Evolutionary conservation across 306 rosid genomes (phyloP).

Genomic region (Cucumis hystrix): DNA sequence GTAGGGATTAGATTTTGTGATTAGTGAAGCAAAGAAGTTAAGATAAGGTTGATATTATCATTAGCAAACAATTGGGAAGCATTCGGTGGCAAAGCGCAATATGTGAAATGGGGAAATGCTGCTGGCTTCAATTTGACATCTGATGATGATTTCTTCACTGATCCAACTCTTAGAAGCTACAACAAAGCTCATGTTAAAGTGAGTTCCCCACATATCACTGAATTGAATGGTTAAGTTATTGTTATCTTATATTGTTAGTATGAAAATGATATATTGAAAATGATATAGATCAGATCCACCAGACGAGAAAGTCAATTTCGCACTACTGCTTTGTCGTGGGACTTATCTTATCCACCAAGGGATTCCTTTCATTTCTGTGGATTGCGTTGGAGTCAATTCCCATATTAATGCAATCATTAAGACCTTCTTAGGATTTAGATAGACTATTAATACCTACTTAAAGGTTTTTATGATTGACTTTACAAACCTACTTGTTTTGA

Average conservation of each 20-base stretch:
- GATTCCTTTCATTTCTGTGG: no score
- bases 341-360: no score
- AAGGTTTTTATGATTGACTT: no score
- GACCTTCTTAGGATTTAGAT: no score
- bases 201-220: constrained; percentile 12
- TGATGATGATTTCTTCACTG: constrained; percentile 80
- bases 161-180: constrained; percentile 64
- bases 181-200: constrained; percentile 82
- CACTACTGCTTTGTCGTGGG: no score
- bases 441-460: no score
- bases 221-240: background rate
- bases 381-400: no score
- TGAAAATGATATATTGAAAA: background rate
- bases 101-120: constrained; percentile 85
- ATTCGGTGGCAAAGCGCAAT: constrained; percentile 88
- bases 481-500: no score
- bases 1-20: constrained; percentile 85
- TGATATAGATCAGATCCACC: no score
- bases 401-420: no score
- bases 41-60: constrained; percentile 74
- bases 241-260: background rate
- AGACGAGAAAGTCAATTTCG: no score
- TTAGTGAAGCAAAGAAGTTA: constrained; percentile 77
- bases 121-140: constrained; percentile 78
- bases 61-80: constrained; percentile 90